Percentiles rank a stretch among this genome's conserved stretches.
These are phyloP conservation scores for Funneliformis caledonium DNA, from an alignment of 371 early-diverging fungal genomes.

Conservation along the genomic window DNA sequence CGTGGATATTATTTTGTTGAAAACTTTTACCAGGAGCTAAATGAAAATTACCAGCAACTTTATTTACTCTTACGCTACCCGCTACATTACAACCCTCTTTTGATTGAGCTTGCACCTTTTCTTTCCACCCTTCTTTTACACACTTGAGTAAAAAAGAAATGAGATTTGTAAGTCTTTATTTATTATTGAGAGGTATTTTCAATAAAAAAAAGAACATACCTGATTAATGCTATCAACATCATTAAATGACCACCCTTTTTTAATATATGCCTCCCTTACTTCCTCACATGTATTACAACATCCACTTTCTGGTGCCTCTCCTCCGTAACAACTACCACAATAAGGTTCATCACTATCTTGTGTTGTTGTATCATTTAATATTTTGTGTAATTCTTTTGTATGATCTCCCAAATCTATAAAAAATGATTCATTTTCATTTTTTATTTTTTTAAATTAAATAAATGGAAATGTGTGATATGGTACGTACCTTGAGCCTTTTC, in stretches of 20 bases:
- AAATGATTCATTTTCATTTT: neutral
- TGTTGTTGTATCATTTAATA: slow-evolving; percentile 28
- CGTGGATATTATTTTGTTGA: slow-evolving; percentile 76
- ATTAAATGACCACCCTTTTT: slow-evolving; percentile 81
- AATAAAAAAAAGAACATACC: slow-evolving; percentile 47
- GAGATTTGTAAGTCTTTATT: neutral
- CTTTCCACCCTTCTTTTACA: slow-evolving; percentile 81
- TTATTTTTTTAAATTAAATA: no score
- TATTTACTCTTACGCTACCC: slow-evolving; percentile 86
- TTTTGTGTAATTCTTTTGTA: slow-evolving; percentile 46
- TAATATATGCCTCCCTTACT: slow-evolving; percentile 84
- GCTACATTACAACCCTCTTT: slow-evolving; percentile 90
- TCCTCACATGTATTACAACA: slow-evolving; percentile 97
- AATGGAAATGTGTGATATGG: neutral
- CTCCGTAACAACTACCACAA: slow-evolving; percentile 94
- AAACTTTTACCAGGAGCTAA: slow-evolving; percentile 93
- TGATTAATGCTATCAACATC: slow-evolving; percentile 82
- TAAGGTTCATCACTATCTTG: slow-evolving; percentile 44
- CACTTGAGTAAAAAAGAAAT: slow-evolving; percentile 58
- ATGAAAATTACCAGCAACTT: slow-evolving; percentile 92
- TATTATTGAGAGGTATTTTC: neutral
- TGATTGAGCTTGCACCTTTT: slow-evolving; percentile 75
- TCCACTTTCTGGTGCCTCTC: slow-evolving; percentile 61
- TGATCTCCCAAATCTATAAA: slow-evolving; percentile 56
- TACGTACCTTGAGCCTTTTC: slow-evolving; percentile 58